Evolutionary conservation across 805 yeast genomes (phyloP).

Genomic region (Schwanniomyces pseudopolymorphus): DNA sequence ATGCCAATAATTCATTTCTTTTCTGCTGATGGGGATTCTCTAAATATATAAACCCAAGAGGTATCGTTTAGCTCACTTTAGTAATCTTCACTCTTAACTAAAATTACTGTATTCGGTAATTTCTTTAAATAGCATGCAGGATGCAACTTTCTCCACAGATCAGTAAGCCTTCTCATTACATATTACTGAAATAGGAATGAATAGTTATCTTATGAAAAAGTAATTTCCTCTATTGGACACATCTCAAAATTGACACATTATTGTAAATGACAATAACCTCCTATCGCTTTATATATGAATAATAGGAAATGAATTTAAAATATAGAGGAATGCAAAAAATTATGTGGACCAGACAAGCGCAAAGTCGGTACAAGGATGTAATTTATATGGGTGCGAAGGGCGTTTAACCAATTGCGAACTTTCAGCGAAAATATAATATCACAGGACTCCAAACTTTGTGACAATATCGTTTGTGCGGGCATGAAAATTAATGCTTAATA

Average conservation of each 20-base stretch:
- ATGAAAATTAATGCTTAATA: background rate
- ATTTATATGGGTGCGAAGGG: too few relatives aligned
- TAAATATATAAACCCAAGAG: background rate
- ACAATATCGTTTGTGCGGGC: too few relatives aligned
- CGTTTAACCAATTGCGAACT: too few relatives aligned
- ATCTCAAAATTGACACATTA: background rate
- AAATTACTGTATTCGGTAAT: background rate
- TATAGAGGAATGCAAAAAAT: too few relatives aligned
- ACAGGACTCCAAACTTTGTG: too few relatives aligned
- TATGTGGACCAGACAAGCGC: too few relatives aligned
- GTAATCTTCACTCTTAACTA: background rate
- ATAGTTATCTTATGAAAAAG: background rate
- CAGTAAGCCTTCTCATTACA: background rate
- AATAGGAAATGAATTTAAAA: background rate
- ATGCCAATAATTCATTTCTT: background rate
- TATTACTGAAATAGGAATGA: background rate
- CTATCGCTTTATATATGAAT: background rate
- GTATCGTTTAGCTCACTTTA: background rate
- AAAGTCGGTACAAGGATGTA: too few relatives aligned
- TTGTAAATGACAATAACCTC: background rate
- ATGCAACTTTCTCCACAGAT: background rate
- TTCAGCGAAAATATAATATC: too few relatives aligned
- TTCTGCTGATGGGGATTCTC: background rate
- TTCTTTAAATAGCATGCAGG: background rate
- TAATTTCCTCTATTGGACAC: background rate